Evolutionary conservation across 1,139 yeast species (phyloP).

Genomic region (Taiozyma sp.): DNA sequence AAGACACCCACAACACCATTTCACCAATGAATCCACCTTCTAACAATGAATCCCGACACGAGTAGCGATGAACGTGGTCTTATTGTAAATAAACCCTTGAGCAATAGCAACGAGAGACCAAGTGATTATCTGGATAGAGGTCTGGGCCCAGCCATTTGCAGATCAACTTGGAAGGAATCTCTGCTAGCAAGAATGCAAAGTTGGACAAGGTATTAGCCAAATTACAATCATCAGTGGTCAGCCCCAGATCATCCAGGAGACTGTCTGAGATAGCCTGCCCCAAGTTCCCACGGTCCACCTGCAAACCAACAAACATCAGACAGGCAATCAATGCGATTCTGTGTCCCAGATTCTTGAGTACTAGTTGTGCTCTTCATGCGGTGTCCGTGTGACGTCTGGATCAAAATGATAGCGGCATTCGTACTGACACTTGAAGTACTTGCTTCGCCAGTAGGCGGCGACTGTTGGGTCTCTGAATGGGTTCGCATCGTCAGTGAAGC

Average conservation of each 20-base stretch:
- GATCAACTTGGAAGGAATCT: constrained; percentile 50
- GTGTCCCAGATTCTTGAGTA: constrained; percentile 37
- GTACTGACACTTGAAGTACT: constrained; percentile 36
- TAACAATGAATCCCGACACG: constrained; percentile 43
- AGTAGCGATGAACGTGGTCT: constrained; percentile 34
- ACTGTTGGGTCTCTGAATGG: constrained; percentile 32
- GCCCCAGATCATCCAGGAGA: constrained; percentile 37
- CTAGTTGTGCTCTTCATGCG: constrained; percentile 34
- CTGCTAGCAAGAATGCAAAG: constrained; percentile 44
- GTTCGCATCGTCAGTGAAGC: background rate
- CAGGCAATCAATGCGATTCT: constrained; percentile 43
- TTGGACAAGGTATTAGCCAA: constrained; percentile 42
- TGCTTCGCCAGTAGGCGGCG: constrained; percentile 34
- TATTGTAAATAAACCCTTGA: constrained; percentile 38
- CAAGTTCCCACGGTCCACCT: constrained; percentile 43
- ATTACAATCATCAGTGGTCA: constrained; percentile 46
- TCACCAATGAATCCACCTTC: constrained; percentile 61
- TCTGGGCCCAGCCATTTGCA: constrained; percentile 51
- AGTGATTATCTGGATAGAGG: constrained; percentile 39
- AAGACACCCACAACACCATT: constrained; percentile 48
- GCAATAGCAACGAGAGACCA: constrained; percentile 50
- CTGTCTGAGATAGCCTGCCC: constrained; percentile 48
- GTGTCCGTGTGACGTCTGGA: constrained; percentile 39
- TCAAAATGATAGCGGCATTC: constrained; percentile 41
- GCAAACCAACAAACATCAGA: constrained; percentile 39